Base-by-base conservation (phyloP, 179 eudicot genomes). In the Carnegiea gigantea region DNA sequence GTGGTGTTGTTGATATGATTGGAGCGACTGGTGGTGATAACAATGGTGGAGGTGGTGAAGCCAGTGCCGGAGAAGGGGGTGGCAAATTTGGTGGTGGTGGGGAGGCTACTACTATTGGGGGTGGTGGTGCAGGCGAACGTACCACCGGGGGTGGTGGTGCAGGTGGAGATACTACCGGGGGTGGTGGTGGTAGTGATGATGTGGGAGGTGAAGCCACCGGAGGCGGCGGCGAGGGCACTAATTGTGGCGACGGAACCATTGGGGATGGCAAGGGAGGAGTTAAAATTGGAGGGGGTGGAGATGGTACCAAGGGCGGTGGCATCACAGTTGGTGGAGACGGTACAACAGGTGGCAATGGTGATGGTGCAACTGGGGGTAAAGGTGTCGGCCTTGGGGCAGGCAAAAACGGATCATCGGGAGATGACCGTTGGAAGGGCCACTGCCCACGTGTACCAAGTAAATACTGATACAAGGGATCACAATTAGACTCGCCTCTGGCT, bases 391-490 rank as follows among this genome's bases (percentile, higher is more conserved):
- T 82, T 26, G 79, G 83, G 70, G 78, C 77, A 14, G 83, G 88
- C 14, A 70, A 26, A 73, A 85, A 85, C 1, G 88, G 88, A 54
- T 85, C 78, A 67, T 77, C 70, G 13, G 85, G 81, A 21, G 83
- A 82, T 33, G 83, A 80, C 28, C 23, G 81, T 30, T 67, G 17
- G 75, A 83, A 85, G 0, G 88, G 83, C 85, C 88, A 85, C 53
- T 73, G n/a, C 18, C 88, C 88, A 77, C 88, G 83, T 2, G 38
- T 83, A 30, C 46, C 77, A 77, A 82, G 83, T 10, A 85, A 82
- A 80, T 72, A 85, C 26, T 83, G 83, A 60, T 85, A 85, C 1
- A 85, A 49, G 3, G 88, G 88, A 85, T 85, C 88, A 77, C 85
- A 83, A 17, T 77, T 43, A 14, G 83, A 76, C 5, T 70, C 73